Conservation (phyloP, 441 rosid genomes). For the Aleurites moluccanus region DNA sequence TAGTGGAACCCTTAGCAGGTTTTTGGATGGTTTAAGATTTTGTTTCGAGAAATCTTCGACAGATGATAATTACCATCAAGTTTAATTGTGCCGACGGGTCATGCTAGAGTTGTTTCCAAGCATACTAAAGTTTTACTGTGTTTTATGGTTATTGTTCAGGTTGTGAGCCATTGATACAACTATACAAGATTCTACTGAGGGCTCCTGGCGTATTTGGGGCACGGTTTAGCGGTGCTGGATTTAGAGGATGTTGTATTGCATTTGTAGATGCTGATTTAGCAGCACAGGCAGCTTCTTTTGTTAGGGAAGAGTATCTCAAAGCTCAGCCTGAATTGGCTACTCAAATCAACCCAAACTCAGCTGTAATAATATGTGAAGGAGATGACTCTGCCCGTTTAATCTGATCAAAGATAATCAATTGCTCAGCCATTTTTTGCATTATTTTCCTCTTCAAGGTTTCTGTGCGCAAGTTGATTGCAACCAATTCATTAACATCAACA, state of each 20-base stretch:
- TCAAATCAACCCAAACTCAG: conserved; percentile 42
- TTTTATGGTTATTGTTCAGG: conserved; percentile 42
- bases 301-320: conserved; percentile 56
- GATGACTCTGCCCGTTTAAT: conserved; percentile 68
- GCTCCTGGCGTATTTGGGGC: conserved; percentile 87
- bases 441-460: not conserved
- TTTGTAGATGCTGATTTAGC: conserved; percentile 63
- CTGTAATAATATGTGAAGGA: conserved; percentile 68
- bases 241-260: conserved; percentile 90
- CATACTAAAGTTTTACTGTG: not conserved
- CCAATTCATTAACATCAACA: not conserved
- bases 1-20: not conserved
- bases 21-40: not conserved
- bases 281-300: conserved; percentile 60
- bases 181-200: conserved; percentile 59
- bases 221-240: conserved; percentile 94
- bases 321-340: conserved; percentile 64
- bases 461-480: not conserved
- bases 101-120: not conserved
- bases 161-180: conserved; percentile 75
- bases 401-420: conserved; percentile 23
- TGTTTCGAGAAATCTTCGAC: not conserved
- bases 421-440: not conserved
- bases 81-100: not conserved
- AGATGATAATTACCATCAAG: no score